Evolutionary conservation across 345 rosid species (phyloP).

Genomic region (Xanthoceras sorbifolium): DNA sequence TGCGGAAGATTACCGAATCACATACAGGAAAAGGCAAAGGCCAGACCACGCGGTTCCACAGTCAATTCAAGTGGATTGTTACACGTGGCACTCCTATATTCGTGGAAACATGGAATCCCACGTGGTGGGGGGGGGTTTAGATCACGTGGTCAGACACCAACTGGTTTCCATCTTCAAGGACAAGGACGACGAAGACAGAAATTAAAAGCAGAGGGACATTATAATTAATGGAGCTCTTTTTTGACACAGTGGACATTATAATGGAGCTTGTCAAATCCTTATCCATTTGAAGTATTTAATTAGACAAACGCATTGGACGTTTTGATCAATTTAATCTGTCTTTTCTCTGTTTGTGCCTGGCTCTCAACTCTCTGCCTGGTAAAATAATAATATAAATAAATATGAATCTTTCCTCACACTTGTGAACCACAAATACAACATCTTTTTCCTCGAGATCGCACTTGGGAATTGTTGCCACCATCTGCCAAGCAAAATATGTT

Average conservation of each 20-base stretch:
- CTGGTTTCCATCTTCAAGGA: background rate
- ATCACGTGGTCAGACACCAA: slow-evolving; percentile 36
- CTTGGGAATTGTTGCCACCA: background rate
- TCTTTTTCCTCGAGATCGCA: no score
- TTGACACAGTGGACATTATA: background rate
- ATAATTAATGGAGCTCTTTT: background rate
- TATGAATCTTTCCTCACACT: background rate
- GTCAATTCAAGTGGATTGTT: slow-evolving; percentile 6
- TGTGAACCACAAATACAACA: background rate
- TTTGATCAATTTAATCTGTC: background rate
- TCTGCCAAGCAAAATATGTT: background rate
- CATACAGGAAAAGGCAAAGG: background rate
- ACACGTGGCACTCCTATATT: slow-evolving; percentile 23
- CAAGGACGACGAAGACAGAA: slow-evolving; percentile 8
- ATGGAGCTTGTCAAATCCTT: slow-evolving; percentile 32
- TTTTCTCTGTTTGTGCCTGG: background rate
- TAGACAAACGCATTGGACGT: no score
- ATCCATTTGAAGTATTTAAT: background rate
- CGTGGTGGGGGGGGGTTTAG: slow-evolving; percentile 20
- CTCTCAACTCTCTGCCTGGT: background rate
- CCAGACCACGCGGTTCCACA: slow-evolving; percentile 24
- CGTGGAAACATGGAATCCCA: slow-evolving; percentile 17
- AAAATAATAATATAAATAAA: background rate
- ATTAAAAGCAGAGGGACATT: background rate
- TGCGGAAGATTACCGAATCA: background rate